Percentiles rank a stretch among this genome's conserved stretches.
These are phyloP conservation scores for Fraxinus dipetala DNA, from an alignment of 305 asterid species.

Conservation along the genomic window DNA sequence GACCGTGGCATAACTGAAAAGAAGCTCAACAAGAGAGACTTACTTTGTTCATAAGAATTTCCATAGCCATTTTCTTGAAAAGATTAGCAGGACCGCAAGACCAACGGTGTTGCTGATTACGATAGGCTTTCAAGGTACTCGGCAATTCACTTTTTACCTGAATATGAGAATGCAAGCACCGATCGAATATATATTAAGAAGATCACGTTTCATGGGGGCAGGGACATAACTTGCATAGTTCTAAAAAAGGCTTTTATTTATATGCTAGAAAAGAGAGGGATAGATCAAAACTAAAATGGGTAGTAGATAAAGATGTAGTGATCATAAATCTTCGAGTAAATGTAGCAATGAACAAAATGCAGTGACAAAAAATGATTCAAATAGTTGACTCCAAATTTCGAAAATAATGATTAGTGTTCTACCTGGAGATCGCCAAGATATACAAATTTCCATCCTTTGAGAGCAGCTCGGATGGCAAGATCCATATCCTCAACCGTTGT, in stretches of 20 bases:
- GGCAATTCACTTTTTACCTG: background rate
- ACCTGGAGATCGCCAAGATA: conserved; percentile 42
- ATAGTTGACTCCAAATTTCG: background rate
- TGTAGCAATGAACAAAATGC: background rate
- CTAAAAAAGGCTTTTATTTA: background rate
- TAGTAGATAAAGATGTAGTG: background rate
- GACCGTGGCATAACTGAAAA: background rate
- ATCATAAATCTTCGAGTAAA: background rate
- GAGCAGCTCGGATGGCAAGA: conserved; percentile 49
- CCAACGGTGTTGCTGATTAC: background rate
- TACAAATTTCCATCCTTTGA: conserved; percentile 52
- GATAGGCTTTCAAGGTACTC: background rate
- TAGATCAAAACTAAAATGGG: background rate
- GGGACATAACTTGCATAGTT: background rate
- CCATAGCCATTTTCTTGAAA: background rate
- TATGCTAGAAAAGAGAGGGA: background rate
- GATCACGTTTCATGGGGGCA: background rate
- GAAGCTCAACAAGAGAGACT: background rate
- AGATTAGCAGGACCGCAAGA: background rate
- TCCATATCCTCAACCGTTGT: conserved; percentile 59
- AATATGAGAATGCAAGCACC: background rate
- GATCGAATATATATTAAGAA: background rate
- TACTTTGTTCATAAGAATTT: background rate
- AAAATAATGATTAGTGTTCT: background rate
- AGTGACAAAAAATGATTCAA: background rate